Conservation (phyloP, 73 alveolate species). For the Paramecium sexaurelia region DNA sequence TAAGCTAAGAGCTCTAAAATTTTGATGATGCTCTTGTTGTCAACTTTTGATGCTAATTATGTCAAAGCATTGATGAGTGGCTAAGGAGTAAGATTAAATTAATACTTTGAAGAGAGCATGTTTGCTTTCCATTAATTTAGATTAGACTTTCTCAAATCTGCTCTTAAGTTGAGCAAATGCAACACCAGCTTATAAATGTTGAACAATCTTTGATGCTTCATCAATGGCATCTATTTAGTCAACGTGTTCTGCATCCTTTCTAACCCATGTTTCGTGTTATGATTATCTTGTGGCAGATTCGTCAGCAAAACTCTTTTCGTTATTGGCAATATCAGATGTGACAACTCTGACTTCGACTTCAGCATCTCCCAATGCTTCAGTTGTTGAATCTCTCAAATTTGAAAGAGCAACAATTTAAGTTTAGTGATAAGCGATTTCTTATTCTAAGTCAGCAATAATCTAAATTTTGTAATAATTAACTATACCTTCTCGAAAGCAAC, state of each 20-base stretch:
- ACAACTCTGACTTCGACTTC: conserved; percentile 53
- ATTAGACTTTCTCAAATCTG: conserved; percentile 46
- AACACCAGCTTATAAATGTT: conserved; percentile 61
- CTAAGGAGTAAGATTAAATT: neutral
- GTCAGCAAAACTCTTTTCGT: conserved; percentile 43
- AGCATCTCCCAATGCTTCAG: conserved; percentile 57
- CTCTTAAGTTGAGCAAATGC: conserved; percentile 54
- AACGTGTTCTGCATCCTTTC: conserved; percentile 47
- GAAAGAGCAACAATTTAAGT: conserved; percentile 39
- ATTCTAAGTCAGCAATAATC: conserved; percentile 37
- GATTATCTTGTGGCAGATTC: conserved; percentile 7
- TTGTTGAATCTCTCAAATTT: conserved; percentile 24
- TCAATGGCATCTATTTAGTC: conserved; percentile 53
- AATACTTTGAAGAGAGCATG: conserved; percentile 52
- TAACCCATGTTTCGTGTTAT: conserved; percentile 40
- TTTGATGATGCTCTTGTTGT: conserved; percentile 37
- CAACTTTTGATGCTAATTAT: conserved; percentile 52
- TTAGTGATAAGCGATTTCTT: conserved; percentile 24
- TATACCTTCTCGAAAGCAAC: conserved; percentile 54
- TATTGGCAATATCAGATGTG: conserved; percentile 50
- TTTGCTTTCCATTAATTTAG: conserved; percentile 32
- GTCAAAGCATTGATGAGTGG: conserved; percentile 55
- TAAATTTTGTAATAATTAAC: neutral
- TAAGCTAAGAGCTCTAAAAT: conserved; percentile 49
- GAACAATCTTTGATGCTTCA: conserved; percentile 46